phyloP scores from a whole-genome alignment of 2,329 filamentous ascomycete species.

The Aureobasidium sp. region DNA sequence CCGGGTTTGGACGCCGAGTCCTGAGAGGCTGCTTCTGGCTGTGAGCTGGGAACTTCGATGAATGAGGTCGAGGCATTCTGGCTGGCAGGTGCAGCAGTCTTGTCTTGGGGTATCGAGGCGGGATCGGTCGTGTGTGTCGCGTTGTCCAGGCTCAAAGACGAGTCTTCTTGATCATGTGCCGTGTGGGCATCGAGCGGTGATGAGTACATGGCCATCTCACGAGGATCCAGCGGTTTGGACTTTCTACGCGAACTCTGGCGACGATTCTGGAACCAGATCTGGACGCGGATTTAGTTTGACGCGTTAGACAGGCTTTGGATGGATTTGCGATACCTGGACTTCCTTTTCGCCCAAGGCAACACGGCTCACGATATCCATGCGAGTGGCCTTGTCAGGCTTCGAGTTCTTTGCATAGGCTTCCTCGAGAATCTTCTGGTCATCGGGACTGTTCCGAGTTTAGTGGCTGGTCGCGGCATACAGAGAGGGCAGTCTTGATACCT shows the following conservation, averaged over 20 bases:
- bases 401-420: constrained; percentile 76
- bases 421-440: constrained; percentile 85
- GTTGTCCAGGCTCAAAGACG: not conserved
- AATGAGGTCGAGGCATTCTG: not conserved
- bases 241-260: constrained; percentile 88
- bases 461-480: not conserved
- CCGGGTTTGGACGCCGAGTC: constrained; percentile 17
- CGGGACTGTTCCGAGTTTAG: constrained; percentile 49
- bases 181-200: not conserved
- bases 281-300: constrained; percentile 25
- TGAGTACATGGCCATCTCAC: constrained; percentile 54
- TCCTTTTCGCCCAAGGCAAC: constrained; percentile 92
- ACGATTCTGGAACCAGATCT: constrained; percentile 98
- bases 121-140: not conserved
- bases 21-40: constrained; percentile 13
- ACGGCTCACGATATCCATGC: constrained; percentile 74
- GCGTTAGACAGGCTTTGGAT: not conserved
- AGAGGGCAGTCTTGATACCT: constrained; percentile 40
- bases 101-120: not conserved
- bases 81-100: not conserved
- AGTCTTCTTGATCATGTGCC: not conserved
- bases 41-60: constrained; percentile 11
- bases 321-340: constrained; percentile 65
- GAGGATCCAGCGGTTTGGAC: constrained; percentile 71
- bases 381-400: constrained; percentile 85